phyloP scores from a whole-genome alignment of 225 moss, liverwort and hornwort genomes.

The Polytrichum commune region DNA sequence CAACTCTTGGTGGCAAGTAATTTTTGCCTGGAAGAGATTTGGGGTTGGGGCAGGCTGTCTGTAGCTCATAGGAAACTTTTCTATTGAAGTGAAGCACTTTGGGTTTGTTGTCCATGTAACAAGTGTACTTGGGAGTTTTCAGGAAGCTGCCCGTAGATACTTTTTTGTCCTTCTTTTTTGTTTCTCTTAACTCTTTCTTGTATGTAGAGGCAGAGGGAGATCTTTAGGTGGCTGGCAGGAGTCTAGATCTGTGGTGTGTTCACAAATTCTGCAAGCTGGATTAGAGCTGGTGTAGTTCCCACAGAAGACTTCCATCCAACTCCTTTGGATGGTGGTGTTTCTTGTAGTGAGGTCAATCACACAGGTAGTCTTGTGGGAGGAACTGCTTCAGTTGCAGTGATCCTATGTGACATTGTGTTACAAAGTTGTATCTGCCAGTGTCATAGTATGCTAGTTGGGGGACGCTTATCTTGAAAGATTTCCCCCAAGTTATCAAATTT shows the following conservation, averaged over 20 bases:
- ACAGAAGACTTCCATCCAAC: not conserved
- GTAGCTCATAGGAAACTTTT: conserved; percentile 2
- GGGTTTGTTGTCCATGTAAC: conserved; percentile 30
- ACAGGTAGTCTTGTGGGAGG: too few relatives aligned
- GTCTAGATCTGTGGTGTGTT: too few relatives aligned
- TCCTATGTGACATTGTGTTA: too few relatives aligned
- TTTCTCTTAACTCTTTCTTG: conserved; percentile 9
- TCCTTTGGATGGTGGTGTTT: conserved; percentile 3
- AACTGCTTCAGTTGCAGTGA: too few relatives aligned
- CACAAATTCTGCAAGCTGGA: conserved; percentile 1
- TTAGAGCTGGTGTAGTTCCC: conserved; percentile 3
- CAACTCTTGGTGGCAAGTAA: conserved; percentile 78
- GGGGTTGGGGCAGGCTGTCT: conserved; percentile 10
- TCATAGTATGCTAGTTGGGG: too few relatives aligned
- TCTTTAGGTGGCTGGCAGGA: not conserved
- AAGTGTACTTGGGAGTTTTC: conserved; percentile 28
- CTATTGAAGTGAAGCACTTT: conserved; percentile 21
- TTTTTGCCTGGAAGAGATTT: not conserved
- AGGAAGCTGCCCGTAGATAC: conserved; percentile 27
- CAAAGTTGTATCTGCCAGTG: too few relatives aligned
- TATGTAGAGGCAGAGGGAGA: not conserved
- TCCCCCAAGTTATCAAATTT: too few relatives aligned
- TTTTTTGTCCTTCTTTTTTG: conserved; percentile 10
- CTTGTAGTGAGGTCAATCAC: conserved; percentile 10
- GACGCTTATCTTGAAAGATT: too few relatives aligned